These are phyloP conservation scores for Globisporangium emineosum DNA, from an alignment of 352 stramenopile species.

Conservation along the genomic window DNA sequence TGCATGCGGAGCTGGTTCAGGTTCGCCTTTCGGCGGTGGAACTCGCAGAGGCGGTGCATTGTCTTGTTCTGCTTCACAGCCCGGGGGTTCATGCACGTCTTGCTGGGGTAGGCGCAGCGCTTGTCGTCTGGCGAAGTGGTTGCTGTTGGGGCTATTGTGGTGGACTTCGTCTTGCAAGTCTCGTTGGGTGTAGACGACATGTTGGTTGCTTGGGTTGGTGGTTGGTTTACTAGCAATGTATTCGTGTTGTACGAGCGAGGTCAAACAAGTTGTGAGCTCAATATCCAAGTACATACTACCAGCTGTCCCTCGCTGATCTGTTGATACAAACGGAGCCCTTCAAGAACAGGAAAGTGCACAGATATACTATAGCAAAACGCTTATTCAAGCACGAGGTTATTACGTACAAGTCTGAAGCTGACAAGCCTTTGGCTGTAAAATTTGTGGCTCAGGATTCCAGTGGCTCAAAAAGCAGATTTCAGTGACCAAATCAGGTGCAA, in stretches of 20 bases:
- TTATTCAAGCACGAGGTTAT: not conserved
- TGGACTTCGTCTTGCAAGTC: not conserved
- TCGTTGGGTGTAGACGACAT: not conserved
- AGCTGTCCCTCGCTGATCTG: not conserved
- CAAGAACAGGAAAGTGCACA: not conserved
- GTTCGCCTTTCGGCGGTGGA: constrained; percentile 50
- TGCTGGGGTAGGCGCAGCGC: constrained; percentile 49
- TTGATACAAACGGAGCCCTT: not conserved
- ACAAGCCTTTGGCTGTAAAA: not conserved
- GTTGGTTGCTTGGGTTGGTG: not conserved
- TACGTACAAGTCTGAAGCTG: not conserved
- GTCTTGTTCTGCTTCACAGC: constrained; percentile 44
- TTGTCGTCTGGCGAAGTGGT: not conserved
- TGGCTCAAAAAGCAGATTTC: not conserved
- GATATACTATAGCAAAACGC: too few species aligned
- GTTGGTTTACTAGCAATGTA: not conserved
- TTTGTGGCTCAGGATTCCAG: not conserved
- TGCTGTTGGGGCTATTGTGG: not conserved
- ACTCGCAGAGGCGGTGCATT: constrained; percentile 51
- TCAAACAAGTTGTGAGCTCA: not conserved
- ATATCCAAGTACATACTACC: too few species aligned
- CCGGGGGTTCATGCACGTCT: constrained; percentile 36
- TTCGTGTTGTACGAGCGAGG: not conserved
- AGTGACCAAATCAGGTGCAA: not conserved
- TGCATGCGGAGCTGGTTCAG: constrained; percentile 39